Base-by-base conservation (phyloP, 208 protist species). In the Crithidia brevicula region DNA sequence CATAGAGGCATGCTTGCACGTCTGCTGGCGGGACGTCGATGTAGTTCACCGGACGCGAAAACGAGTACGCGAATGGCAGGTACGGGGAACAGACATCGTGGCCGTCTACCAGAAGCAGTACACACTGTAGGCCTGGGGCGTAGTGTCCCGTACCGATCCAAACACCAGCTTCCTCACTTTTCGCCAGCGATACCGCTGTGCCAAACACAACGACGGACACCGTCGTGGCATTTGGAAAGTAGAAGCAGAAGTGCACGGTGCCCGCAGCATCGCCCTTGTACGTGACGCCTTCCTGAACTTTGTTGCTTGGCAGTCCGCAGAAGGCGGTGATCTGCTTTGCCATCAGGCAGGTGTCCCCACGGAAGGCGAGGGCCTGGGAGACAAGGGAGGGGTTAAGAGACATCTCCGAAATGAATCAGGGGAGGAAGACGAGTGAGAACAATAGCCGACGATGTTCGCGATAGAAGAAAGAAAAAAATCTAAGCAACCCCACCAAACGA, bases 51-150 rank as follows among this genome's bases (percentile, higher is more conserved):
- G 61, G 67, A 13, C 74, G 46, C 16, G 59, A 49, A 45, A 71
- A 79, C 47, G 61, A 63, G 50, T 65, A 78, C 16, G 43, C 74
- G 34, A 79, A 74, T 4, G 74, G 74, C 16, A 74, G 42, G 23
- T 65, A 70, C 4, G 58, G 66, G 3, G 62, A 59, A 7, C 62
- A 61, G 40, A 72, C 42, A 51, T 79, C 72, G 18, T 67, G 50
- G 23, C 62, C 65, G 36, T 79, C 58, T 23, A 79, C 72, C 10
- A 73, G 15, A 33, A 79, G 8, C 31, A 60, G 46, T 0, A 72
- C 22, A 54, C 71, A 79, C 16, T 71, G 65, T 20, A 79, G 66
- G 8, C 72, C 72, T 25, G 52, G 30, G 4, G 65, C 40, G 47
- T 47, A 67, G 27, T n/a, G 28, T 1, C 47, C 28, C 8, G 38